Base-by-base conservation (phyloP, 1,284 basidiomycete species). In the Ceratobasidium sp. region DNA sequence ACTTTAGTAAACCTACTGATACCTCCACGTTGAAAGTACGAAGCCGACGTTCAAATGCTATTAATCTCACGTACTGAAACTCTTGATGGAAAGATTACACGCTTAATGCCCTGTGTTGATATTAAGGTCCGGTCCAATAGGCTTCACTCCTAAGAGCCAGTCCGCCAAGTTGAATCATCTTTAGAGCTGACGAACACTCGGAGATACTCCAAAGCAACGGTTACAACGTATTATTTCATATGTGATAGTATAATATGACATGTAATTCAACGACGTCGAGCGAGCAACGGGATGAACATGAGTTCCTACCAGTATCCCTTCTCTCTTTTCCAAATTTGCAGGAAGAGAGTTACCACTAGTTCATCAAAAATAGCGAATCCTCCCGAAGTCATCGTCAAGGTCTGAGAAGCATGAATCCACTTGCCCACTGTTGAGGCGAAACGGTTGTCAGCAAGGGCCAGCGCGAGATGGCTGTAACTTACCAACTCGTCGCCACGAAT, bases 311-410 rank as follows among this genome's bases (percentile, higher is more conserved):
- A 75, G 49, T 42, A 54, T 53, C 71, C 71, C 51, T 64, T 75
- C 45, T 75, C 71, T 42, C 71, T 33, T 64, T 60, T 60, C 71
- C 71, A 75, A n/a, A 75, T 75, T 54, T 75, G 71, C 28, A 75
- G 54, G 60, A 63, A 75, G 45, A 75, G 71, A 45, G 71, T 75
- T 60, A 75, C 71, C 31, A 75, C 71, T 39, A 75, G 47, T 47
- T 75, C 71, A 54, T 75, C 71, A 60, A 75, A 75, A 60, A 68
- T 77, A 64, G 68, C 68, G 67, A 64, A 73, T 39, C 60, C 77
- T 26, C 56, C 54, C 23, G 66, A 75, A 39, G 71, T 54, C 63
- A 66, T 60, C n/a, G 66, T 75, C 58, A 64, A 51, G 26, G 65
- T 69, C 20, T 68, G 66, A 10, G 73, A 63, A 42, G 51, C 53